phyloP scores from a whole-genome alignment of 2,329 filamentous ascomycete genomes.

The Sporothrix globosa region DNA sequence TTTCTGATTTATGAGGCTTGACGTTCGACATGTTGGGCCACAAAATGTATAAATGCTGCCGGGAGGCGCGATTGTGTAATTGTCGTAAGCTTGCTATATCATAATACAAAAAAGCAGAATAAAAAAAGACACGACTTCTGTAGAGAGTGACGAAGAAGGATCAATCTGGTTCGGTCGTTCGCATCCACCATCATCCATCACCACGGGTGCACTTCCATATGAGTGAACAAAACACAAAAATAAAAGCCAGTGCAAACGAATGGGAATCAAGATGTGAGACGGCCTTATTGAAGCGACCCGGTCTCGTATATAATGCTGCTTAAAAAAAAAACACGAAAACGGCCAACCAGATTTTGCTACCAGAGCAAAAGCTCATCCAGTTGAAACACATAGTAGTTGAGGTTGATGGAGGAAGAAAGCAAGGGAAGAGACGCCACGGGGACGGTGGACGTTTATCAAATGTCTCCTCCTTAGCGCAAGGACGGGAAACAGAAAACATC shows the following conservation, averaged over 20 bases:
- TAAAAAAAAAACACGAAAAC: not conserved
- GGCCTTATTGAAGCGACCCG: not conserved
- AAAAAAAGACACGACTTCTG: not conserved
- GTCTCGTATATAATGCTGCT: constrained; percentile 1
- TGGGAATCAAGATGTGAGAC: not conserved
- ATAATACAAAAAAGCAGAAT: constrained; percentile 9
- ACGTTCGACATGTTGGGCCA: not conserved
- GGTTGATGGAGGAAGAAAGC: no score
- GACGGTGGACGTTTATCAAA: not conserved
- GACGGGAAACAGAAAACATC: not conserved
- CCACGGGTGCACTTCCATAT: not conserved
- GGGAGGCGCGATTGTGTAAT: constrained; percentile 13
- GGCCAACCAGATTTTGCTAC: not conserved
- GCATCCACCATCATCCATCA: not conserved
- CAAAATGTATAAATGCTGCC: constrained; percentile 4
- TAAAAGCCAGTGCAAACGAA: not conserved
- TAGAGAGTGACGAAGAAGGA: not conserved
- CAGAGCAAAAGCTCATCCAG: constrained; percentile 12
- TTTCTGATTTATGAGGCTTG: not conserved
- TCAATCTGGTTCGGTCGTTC: not conserved
- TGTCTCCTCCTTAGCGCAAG: not conserved
- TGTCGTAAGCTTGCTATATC: not conserved
- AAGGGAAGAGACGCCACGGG: not conserved
- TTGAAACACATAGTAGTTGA: not conserved
- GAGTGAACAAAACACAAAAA: not conserved